These are phyloP conservation scores for Umbilicus rupestris DNA, from an alignment of 164 flowering plant species.

Conservation along the genomic window DNA sequence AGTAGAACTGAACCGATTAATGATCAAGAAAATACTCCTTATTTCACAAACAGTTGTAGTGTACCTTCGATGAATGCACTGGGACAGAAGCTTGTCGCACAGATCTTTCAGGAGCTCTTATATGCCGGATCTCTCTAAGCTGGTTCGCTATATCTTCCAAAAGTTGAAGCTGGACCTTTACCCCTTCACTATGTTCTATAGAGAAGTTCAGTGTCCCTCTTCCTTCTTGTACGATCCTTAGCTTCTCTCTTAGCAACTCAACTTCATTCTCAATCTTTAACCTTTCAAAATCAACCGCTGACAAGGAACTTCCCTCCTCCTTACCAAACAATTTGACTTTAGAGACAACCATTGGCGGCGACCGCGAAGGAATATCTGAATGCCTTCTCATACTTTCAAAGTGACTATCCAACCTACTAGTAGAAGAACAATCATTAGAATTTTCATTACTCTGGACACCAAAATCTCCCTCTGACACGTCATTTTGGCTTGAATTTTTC, in stretches of 20 bases:
- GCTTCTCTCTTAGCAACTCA: constrained; percentile 56
- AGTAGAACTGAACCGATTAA: too few species aligned
- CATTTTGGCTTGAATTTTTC: background rate
- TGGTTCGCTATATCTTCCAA: constrained; percentile 57
- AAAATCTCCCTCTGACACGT: background rate
- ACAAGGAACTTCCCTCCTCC: constrained; percentile 51
- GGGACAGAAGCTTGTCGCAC: constrained; percentile 49
- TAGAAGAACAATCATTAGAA: background rate
- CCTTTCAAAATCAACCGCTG: constrained; percentile 65
- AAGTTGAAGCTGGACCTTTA: constrained; percentile 44
- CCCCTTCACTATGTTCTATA: constrained; percentile 39
- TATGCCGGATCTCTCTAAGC: constrained; percentile 51
- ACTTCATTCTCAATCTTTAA: constrained; percentile 65
- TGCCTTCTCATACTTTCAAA: background rate
- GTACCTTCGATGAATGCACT: constrained; percentile 59
- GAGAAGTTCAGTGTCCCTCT: constrained; percentile 62
- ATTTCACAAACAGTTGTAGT: too few species aligned
- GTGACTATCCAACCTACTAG: background rate
- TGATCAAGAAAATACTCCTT: too few species aligned
- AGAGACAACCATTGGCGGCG: background rate
- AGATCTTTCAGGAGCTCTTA: constrained; percentile 34
- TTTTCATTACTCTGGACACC: background rate
- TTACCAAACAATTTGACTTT: constrained; percentile 4
- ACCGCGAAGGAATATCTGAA: background rate
- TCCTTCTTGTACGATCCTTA: constrained; percentile 59